Base-by-base conservation (phyloP, 768 basidiomycete species). In the Gloeopeniophorella convolvens region DNA sequence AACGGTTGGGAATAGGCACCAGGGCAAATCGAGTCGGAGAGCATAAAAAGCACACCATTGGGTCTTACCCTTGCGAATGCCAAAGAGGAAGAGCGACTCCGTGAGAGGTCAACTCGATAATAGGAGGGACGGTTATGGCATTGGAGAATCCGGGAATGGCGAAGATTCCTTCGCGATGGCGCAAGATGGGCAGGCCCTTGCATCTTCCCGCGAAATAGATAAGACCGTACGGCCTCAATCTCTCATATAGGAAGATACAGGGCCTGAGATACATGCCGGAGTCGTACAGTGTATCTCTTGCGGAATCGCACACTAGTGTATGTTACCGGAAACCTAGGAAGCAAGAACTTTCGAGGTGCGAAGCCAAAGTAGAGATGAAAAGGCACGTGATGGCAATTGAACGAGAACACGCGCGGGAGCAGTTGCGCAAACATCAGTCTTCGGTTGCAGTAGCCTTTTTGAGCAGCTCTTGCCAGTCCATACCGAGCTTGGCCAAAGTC, bases 381-480 rank as follows among this genome's bases (percentile, higher is more conserved):
- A 39, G 10, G n/a, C 7, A 39, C 36, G n/a, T 8, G 36, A 39
- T n/a, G n/a, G 18, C 6, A 39, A 39, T 7, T 21, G 6, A 39
- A n/a, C n/a, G 36, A n/a, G 7, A 39, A n/a, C 36, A n/a, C 20
- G 41, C n/a, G 24, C 4, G 10, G 12, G 21, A 23, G 12, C 4
- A 3, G 21, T 8, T 23, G 20, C 24, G 12, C 3, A 23, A 15
- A 15, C 13, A 44, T 49, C 31, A 51, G 20, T 51, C 50, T 5
- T 56, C 56, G 13, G 18, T 45, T 3, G 33, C 37, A 5, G 28
- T 40, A 15, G 82, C 76, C 62, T 75, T 85, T 68, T 80, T 85
- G 54, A 93, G 64, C 32, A 74, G 72, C 50, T 91, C 89, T 65
- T 91, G 87, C 85, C 89, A 94, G 57, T 89, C 85, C 56, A 77